Base-by-base conservation (phyloP, 2,329 filamentous ascomycete species). In the Sarocladium kiliense region DNA sequence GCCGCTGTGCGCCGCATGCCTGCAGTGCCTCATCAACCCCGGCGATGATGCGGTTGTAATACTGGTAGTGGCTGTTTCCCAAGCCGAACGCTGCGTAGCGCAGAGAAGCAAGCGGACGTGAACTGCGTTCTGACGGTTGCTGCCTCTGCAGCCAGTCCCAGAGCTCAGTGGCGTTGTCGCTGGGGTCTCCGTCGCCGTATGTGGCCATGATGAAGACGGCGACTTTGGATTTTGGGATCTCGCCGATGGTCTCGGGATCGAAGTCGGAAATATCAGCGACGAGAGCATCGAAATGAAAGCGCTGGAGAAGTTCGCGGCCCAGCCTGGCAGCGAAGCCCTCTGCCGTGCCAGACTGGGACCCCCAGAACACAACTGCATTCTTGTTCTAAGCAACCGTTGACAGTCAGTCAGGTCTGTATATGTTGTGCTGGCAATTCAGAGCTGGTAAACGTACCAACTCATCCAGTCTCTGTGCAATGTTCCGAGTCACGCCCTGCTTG, bases 301-400 rank as follows among this genome's bases (percentile, higher is more conserved):
- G 81, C 64, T 90, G 90, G 64, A 89, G 88, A 58, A 91, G 91
- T 71, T 96, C 91, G 76, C 96, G 96, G 58, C 91, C 89, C 61
- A 96, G 74, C 61, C 91, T 81, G 9, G 88, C 91, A 58, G 91
- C 91, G 66, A 96, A 95, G 70, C 94, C 89, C 74, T 97, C 91
- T 27, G 92, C 91, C 16, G 91, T 96, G 63, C 91, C 91, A n/a
- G 92, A n/a, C n/a, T n/a, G n/a, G n/a, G n/a, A n/a, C n/a, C n/a
- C n/a, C n/a, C n/a, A n/a, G n/a, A n/a, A n/a, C n/a, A n/a, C n/a
- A n/a, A n/a, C n/a, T n/a, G n/a, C n/a, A n/a, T n/a, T n/a, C n/a
- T n/a, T n/a, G n/a, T n/a, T n/a, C n/a, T n/a, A n/a, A n/a, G n/a
- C n/a, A n/a, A n/a, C n/a, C n/a, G n/a, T n/a, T n/a, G n/a, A n/a